These are phyloP conservation scores for Macrocybe gigantea DNA, from an alignment of 768 basidiomycete species.

Conservation along the genomic window DNA sequence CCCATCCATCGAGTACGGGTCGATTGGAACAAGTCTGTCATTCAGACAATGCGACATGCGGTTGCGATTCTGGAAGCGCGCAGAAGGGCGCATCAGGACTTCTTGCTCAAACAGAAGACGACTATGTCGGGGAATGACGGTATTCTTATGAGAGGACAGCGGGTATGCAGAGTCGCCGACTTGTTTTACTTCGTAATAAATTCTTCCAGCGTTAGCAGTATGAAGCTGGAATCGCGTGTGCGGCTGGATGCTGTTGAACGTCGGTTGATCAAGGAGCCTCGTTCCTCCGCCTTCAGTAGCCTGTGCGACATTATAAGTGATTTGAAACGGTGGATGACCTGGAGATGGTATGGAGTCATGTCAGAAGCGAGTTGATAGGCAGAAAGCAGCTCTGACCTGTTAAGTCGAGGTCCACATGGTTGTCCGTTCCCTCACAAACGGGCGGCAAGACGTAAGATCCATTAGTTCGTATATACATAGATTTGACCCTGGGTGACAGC, in stretches of 20 bases:
- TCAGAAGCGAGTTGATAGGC: not conserved
- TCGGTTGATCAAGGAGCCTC: constrained; percentile 67
- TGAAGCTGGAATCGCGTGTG: constrained; percentile 77
- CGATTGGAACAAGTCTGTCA: constrained; percentile 55
- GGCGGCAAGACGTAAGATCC: constrained; percentile 70
- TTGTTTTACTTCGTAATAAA: constrained; percentile 88
- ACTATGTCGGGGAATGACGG: constrained; percentile 60
- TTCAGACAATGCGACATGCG: constrained; percentile 72
- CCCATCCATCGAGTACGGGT: constrained; percentile 49
- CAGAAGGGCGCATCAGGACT: constrained; percentile 75
- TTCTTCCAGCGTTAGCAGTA: constrained; percentile 69
- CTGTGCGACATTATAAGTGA: constrained; percentile 82
- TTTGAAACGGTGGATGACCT: constrained; percentile 93
- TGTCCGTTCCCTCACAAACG: constrained; percentile 78
- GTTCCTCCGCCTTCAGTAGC: constrained; percentile 64
- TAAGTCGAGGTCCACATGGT: constrained; percentile 81
- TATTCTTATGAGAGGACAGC: constrained; percentile 56
- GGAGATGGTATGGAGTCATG: not conserved
- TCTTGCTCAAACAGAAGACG: constrained; percentile 82
- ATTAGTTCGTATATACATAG: constrained; percentile 56
- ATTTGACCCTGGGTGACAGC: constrained; percentile 53
- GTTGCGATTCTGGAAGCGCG: constrained; percentile 63
- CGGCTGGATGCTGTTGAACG: constrained; percentile 80
- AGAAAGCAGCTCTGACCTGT: constrained; percentile 40
- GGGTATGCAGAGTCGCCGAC: constrained; percentile 85